A percentile compares a stretch with the other conserved stretches of the same genome.
Conservation (phyloP, 495 filamentous ascomycete genomes). For the Acidiella bohemica region DNA sequence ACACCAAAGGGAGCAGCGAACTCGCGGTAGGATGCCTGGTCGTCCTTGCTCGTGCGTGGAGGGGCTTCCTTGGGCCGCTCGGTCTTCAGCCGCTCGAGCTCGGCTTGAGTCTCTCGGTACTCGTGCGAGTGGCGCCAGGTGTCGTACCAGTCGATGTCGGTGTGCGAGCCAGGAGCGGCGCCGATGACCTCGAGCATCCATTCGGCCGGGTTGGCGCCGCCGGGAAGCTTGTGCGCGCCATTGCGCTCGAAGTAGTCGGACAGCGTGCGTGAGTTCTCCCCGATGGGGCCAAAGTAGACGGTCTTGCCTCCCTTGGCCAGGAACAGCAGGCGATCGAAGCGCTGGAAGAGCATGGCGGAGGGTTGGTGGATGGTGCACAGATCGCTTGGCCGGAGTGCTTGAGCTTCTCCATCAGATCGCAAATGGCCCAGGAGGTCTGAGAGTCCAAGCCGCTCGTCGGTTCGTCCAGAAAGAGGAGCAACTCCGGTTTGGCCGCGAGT, state of each 20-base stretch:
- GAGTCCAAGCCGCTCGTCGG: slow-evolving; percentile 25
- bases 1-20: slow-evolving; percentile 33
- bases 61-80: too few species aligned
- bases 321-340: slow-evolving; percentile 60
- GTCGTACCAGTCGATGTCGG: slow-evolving; percentile 66
- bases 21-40: slow-evolving; percentile 25
- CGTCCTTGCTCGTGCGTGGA: too few species aligned
- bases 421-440: slow-evolving; percentile 19
- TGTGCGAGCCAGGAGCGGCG: too few species aligned
- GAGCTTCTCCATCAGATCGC: slow-evolving; percentile 19
- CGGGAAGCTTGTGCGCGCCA: slow-evolving; percentile 44
- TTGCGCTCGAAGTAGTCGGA: slow-evolving; percentile 53
- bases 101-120: slow-evolving; percentile 54
- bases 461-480: slow-evolving; percentile 27
- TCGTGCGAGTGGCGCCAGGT: slow-evolving; percentile 70
- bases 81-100: slow-evolving; percentile 33
- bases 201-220: slow-evolving; percentile 49
- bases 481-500: slow-evolving; percentile 21
- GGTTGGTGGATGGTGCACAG: slow-evolving; percentile 20
- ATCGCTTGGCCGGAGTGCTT: slow-evolving; percentile 20
- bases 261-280: slow-evolving; percentile 40
- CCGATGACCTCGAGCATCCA: slow-evolving; percentile 61
- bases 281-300: slow-evolving; percentile 58
- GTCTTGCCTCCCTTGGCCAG: slow-evolving; percentile 56
- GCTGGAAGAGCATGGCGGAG: slow-evolving; percentile 45